Conservation (phyloP, 306 rosid genomes). For the Cucurbita maxima region DNA sequence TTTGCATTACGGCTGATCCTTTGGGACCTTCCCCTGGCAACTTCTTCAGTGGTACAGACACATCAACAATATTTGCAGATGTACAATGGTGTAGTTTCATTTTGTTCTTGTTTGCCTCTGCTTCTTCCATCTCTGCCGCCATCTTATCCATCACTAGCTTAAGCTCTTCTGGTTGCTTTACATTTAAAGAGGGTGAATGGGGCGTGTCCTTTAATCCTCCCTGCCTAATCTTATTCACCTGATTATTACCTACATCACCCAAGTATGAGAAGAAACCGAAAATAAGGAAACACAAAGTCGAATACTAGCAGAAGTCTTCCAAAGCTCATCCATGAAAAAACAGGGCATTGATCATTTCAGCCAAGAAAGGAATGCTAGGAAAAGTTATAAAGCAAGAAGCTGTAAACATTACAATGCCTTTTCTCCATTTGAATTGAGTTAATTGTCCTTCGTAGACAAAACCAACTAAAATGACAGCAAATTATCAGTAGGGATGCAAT, state of each 20-base stretch:
- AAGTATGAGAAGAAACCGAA: background rate
- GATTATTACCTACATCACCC: constrained; percentile 39
- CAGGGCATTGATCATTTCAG: background rate
- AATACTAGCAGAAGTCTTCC: background rate
- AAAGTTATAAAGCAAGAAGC: background rate
- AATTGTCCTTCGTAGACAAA: no score
- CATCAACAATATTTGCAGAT: constrained; percentile 20
- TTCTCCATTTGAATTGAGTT: background rate
- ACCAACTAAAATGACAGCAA: background rate
- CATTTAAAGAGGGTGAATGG: constrained; percentile 14
- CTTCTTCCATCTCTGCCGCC: constrained; percentile 27
- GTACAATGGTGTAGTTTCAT: constrained; percentile 22
- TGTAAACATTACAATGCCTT: background rate
- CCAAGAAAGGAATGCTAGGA: background rate
- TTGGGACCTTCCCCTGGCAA: constrained; percentile 19
- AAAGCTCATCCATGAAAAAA: background rate
- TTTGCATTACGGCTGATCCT: constrained; percentile 16
- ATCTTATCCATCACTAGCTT: constrained; percentile 28
- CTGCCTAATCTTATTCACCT: constrained; percentile 17
- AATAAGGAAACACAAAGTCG: background rate
- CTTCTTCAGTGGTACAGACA: constrained; percentile 27
- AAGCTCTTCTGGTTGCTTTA: constrained; percentile 18
- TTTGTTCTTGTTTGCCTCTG: constrained; percentile 16
- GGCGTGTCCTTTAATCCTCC: constrained; percentile 27
- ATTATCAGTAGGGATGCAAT: background rate